phyloP scores from a whole-genome alignment of 768 basidiomycete genomes.

The Kwoniella europaea region DNA sequence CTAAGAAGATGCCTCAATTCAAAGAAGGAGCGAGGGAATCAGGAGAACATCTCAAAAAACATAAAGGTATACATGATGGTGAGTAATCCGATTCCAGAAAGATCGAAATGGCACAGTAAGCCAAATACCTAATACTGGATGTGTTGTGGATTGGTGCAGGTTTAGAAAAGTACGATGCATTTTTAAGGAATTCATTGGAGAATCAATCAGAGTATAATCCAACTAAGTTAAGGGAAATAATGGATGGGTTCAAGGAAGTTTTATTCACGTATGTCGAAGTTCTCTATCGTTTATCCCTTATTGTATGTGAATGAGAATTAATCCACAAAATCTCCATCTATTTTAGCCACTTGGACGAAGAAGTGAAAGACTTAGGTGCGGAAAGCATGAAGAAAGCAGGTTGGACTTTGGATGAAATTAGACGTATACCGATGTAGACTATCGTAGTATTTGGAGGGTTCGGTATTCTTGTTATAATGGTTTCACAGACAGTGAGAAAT shows the following conservation, averaged over 20 bases:
- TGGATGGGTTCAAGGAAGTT: constrained; percentile 53
- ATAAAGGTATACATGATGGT: constrained; percentile 58
- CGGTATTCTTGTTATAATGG: neutral
- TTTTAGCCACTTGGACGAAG: constrained; percentile 54
- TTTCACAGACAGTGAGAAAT: neutral
- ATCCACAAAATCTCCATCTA: too few species aligned
- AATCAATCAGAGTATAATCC: constrained; percentile 49
- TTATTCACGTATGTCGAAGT: constrained; percentile 46
- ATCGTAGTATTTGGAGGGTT: neutral
- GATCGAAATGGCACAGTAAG: neutral
- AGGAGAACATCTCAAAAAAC: constrained; percentile 57
- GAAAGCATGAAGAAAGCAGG: constrained; percentile 54
- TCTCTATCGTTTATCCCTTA: too few species aligned
- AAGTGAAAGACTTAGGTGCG: constrained; percentile 54
- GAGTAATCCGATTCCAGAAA: constrained; percentile 1
- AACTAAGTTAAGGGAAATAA: constrained; percentile 41
- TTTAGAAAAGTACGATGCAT: constrained; percentile 50
- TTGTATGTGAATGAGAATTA: too few species aligned
- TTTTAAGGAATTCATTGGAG: constrained; percentile 37
- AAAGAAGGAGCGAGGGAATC: constrained; percentile 52
- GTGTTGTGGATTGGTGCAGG: constrained; percentile 25
- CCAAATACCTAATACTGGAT: too few species aligned
- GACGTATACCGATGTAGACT: constrained; percentile 46
- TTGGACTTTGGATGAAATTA: constrained; percentile 53
- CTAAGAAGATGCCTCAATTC: constrained; percentile 59